Evolutionary conservation across 495 filamentous ascomycete genomes (phyloP).

Genomic region (Cercophora scortea): DNA sequence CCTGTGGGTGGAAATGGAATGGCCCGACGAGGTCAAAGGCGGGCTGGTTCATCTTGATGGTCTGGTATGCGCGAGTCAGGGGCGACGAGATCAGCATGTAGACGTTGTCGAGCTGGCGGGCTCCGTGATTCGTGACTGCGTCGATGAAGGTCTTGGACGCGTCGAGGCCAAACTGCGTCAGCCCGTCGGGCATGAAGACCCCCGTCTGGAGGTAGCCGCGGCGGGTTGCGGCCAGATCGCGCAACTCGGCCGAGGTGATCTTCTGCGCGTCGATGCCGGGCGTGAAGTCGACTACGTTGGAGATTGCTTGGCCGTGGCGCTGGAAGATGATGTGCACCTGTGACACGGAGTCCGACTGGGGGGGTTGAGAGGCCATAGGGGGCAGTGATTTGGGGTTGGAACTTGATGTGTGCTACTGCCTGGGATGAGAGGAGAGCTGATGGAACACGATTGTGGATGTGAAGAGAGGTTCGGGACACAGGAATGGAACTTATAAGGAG

Average conservation of each 20-base stretch:
- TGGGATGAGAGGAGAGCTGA: too few relatives aligned
- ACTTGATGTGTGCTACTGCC: too few relatives aligned
- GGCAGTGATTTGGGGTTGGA: too few relatives aligned
- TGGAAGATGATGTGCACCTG: not conserved
- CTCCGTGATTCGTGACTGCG: not conserved
- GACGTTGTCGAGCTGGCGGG: not conserved
- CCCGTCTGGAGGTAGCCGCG: not conserved
- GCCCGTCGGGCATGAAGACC: not conserved
- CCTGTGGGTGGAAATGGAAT: not conserved
- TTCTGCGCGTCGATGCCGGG: not conserved
- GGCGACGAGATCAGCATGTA: constrained; percentile 1
- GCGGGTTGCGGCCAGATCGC: not conserved
- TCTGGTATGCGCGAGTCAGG: not conserved
- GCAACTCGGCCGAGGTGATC: not conserved
- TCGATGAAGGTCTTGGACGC: not conserved
- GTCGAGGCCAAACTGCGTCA: not conserved
- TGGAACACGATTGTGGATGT: too few relatives aligned
- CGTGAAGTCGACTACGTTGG: not conserved
- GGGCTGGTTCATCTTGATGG: not conserved
- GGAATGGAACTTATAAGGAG: too few relatives aligned
- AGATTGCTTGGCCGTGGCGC: not conserved
- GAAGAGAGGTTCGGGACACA: too few relatives aligned
- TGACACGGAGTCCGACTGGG: not conserved
- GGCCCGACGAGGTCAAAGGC: not conserved
- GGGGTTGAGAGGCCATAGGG: too few relatives aligned